Evolutionary conservation across 352 stramenopile species (phyloP).

Genomic region (Globisporangium barbulae): DNA sequence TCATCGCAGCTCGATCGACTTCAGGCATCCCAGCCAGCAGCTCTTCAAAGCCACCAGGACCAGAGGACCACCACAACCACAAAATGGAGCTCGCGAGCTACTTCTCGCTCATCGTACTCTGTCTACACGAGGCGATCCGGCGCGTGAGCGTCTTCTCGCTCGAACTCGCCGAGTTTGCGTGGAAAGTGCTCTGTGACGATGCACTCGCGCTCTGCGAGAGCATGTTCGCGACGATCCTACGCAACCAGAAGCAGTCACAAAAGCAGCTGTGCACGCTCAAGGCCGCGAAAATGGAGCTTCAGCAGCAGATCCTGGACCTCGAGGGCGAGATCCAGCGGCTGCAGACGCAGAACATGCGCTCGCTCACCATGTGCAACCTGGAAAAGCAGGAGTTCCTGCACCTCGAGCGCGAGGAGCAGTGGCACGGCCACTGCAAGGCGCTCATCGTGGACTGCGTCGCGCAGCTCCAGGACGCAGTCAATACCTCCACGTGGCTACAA

Average conservation of each 20-base stretch:
- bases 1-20: conserved; percentile 3
- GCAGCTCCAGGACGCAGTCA: conserved; percentile 17
- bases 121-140: conserved; percentile 35
- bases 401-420: conserved; percentile 37
- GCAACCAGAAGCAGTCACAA: conserved; percentile 7
- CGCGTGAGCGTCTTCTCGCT: conserved; percentile 30
- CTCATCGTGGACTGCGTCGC: conserved; percentile 32
- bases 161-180: conserved; percentile 30
- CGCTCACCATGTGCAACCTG: conserved; percentile 27
- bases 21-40: neutral
- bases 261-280: conserved; percentile 26
- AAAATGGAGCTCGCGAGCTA: conserved; percentile 19
- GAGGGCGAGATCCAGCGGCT: conserved; percentile 35
- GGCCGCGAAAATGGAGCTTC: conserved; percentile 17
- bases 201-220: conserved; percentile 21
- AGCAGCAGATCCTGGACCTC: conserved; percentile 21
- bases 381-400: conserved; percentile 30
- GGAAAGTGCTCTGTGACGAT: conserved; percentile 26
- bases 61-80: conserved; percentile 3
- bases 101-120: conserved; percentile 34
- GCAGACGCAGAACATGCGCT: conserved; percentile 38
- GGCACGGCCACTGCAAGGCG: conserved; percentile 46
- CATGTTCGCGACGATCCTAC: conserved; percentile 14
- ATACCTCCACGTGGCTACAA: conserved; percentile 33
- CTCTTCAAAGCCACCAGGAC: neutral